Evolutionary conservation across 805 yeast species (phyloP).

Genomic region (Kodamaea kaohsiungensis): DNA sequence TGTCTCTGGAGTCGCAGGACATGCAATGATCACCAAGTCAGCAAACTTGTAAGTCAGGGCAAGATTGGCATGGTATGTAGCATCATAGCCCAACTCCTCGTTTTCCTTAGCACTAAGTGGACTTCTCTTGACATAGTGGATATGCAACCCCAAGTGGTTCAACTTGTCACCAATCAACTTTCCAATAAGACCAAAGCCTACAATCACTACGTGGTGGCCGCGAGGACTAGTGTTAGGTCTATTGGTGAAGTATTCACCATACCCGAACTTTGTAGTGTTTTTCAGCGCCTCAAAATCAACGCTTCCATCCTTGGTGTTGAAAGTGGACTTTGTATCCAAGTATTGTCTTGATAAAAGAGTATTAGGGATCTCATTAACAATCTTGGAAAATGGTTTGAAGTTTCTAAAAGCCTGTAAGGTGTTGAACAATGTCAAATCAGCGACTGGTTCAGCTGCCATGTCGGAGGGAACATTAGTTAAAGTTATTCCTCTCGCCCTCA

Average conservation of each 20-base stretch:
- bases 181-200: slow-evolving; percentile 81
- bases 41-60: slow-evolving; percentile 37
- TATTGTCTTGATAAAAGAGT: slow-evolving; percentile 48
- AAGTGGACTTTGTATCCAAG: slow-evolving; percentile 31
- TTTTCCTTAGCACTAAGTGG: slow-evolving; percentile 36
- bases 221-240: slow-evolving; percentile 49
- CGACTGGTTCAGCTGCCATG: slow-evolving; percentile 70
- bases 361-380: slow-evolving; percentile 17
- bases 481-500: slow-evolving; percentile 45
- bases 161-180: slow-evolving; percentile 60
- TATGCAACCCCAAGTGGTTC: slow-evolving; percentile 59
- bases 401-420: slow-evolving; percentile 62
- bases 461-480: slow-evolving; percentile 58
- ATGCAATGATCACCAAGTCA: slow-evolving; percentile 64
- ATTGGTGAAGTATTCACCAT: slow-evolving; percentile 51
- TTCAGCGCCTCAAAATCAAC: slow-evolving; percentile 8
- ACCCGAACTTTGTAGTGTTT: slow-evolving; percentile 22
- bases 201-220: slow-evolving; percentile 59
- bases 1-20: slow-evolving; percentile 66
- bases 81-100: slow-evolving; percentile 43
- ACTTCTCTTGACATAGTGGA: slow-evolving; percentile 61
- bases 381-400: slow-evolving; percentile 37
- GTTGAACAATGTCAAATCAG: slow-evolving; percentile 65
- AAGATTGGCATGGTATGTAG: slow-evolving; percentile 40
- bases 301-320: slow-evolving; percentile 34